A percentile compares a stretch with the other conserved stretches of the same genome.
phyloP scores from a whole-genome alignment of 2,329 filamentous ascomycete species.

The Phialophora macrospora region DNA sequence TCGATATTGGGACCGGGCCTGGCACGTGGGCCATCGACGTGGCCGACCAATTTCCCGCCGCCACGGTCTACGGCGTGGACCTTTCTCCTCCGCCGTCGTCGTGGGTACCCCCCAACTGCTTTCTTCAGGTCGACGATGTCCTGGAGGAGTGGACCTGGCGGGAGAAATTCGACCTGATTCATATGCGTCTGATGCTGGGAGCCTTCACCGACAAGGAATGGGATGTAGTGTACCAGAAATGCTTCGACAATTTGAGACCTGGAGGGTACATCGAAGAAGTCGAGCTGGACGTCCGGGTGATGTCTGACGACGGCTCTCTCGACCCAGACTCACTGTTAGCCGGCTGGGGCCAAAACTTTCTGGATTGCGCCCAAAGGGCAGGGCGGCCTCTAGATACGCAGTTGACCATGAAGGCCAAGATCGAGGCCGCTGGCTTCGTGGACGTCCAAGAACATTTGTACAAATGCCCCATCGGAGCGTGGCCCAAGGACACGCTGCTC shows the following conservation, averaged over 20 bases:
- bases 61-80: conserved; percentile 38
- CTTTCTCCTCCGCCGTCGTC: conserved; percentile 32
- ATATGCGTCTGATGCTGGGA: conserved; percentile 36
- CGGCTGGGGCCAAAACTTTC: conserved; percentile 37
- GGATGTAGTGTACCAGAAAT: conserved; percentile 28
- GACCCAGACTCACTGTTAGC: conserved; percentile 29
- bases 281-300: conserved; percentile 31
- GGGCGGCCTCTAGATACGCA: conserved; percentile 39
- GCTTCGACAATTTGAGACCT: conserved; percentile 32
- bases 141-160: conserved; percentile 35
- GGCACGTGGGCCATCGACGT: conserved; percentile 39
- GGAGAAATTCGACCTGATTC: conserved; percentile 34
- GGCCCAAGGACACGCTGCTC: conserved; percentile 56
- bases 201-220: conserved; percentile 33
- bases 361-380: conserved; percentile 35
- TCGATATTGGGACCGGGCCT: conserved; percentile 39
- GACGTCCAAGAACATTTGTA: conserved; percentile 55
- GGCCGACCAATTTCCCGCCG: conserved; percentile 35
- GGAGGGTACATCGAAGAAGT: conserved; percentile 36
- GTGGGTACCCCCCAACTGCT: conserved; percentile 40
- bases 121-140: conserved; percentile 38
- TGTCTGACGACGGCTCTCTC: conserved; percentile 33
- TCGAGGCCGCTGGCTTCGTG: conserved; percentile 41
- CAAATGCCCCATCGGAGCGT: conserved; percentile 59
- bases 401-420: conserved; percentile 38